Percentiles rank a stretch among this genome's conserved stretches.
Conservation (phyloP, 163 green algal genomes). For the Volvox carteri region DNA sequence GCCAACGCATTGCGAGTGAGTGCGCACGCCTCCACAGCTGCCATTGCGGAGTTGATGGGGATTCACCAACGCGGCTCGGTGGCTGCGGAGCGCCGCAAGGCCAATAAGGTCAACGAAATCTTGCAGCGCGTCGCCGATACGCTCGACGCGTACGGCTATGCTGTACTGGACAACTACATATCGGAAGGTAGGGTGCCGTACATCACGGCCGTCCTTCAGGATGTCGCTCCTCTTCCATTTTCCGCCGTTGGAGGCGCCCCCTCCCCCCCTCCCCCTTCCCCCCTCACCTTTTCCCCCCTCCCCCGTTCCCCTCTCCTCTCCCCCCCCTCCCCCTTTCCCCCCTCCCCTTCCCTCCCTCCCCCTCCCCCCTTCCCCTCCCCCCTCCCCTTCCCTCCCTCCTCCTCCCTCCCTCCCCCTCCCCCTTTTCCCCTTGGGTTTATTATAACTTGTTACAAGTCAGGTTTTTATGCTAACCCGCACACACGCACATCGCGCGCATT, state of each 20-base stretch:
- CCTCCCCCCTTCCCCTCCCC: too few species aligned
- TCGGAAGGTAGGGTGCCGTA: conserved; percentile 14
- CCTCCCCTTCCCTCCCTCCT: too few species aligned
- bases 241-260: too few species aligned
- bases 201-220: too few species aligned
- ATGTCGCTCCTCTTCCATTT: too few species aligned
- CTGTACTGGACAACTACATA: conserved; percentile 58
- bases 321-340: not conserved
- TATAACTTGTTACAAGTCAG: too few species aligned
- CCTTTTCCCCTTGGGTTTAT: not conserved
- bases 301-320: not conserved
- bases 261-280: too few species aligned
- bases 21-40: conserved; percentile 10
- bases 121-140: conserved; percentile 43
- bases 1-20: conserved; percentile 40
- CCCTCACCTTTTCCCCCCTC: too few species aligned
- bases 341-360: too few species aligned
- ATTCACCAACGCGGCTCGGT: not conserved
- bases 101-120: not conserved
- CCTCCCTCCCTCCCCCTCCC: not conserved
- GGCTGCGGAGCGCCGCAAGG: conserved; percentile 1
- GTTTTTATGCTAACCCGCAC: too few species aligned
- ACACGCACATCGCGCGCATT: too few species aligned
- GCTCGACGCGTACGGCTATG: conserved; percentile 52
- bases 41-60: conserved; percentile 36